These are phyloP conservation scores for Rubroboletus satanas DNA, from an alignment of 768 basidiomycete genomes.

Conservation along the genomic window DNA sequence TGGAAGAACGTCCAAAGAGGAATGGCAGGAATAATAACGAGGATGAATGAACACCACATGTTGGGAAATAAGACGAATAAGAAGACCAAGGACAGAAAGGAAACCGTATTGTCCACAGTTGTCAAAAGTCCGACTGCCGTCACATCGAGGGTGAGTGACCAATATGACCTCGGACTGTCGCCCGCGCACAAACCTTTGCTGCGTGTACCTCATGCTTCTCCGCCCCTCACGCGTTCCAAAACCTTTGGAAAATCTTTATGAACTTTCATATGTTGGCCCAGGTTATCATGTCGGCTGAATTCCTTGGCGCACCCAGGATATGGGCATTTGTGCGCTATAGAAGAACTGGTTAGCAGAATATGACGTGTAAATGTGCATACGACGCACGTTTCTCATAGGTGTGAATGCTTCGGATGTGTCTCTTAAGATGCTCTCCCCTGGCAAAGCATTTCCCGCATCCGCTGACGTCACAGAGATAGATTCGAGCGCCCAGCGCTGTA, in stretches of 20 bases:
- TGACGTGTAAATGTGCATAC: neutral
- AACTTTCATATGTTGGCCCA: constrained; percentile 84
- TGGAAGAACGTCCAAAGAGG: constrained; percentile 24
- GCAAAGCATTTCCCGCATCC: constrained; percentile 88
- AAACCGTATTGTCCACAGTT: constrained; percentile 23
- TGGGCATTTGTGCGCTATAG: constrained; percentile 73
- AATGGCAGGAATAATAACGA: constrained; percentile 19
- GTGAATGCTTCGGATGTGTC: constrained; percentile 85
- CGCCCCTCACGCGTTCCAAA: constrained; percentile 25
- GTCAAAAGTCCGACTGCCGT: constrained; percentile 27
- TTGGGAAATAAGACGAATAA: constrained; percentile 25
- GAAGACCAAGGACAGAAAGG: constrained; percentile 19
- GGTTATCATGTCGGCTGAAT: constrained; percentile 85
- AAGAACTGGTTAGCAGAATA: constrained; percentile 6
- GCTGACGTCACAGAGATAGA: constrained; percentile 72
- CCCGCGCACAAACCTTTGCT: constrained; percentile 17
- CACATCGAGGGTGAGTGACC: constrained; percentile 13
- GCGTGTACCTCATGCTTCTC: constrained; percentile 17
- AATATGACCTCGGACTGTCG: constrained; percentile 22
- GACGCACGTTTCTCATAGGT: constrained; percentile 87
- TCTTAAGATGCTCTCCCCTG: constrained; percentile 84
- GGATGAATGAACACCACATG: constrained; percentile 22
- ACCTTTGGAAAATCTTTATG: constrained; percentile 45
- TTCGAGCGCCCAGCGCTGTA: constrained; percentile 40
- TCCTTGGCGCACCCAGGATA: constrained; percentile 78